Percentiles rank a stretch among this genome's conserved stretches.
Conservation (phyloP, 2,329 filamentous ascomycete genomes). For the Epichloe sp. region DNA sequence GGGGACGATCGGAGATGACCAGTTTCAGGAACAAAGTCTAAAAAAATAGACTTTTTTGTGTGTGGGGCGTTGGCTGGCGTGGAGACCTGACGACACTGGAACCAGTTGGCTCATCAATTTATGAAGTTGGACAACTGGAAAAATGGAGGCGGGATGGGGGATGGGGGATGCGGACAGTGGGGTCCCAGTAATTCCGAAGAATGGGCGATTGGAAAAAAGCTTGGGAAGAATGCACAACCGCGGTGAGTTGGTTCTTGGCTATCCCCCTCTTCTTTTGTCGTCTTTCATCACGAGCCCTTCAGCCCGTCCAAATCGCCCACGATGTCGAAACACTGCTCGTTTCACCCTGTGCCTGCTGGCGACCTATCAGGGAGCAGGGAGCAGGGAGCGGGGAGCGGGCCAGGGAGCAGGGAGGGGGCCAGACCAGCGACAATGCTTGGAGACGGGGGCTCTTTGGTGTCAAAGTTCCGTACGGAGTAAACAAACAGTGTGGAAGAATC, state of each 20-base stretch:
- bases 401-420: no score
- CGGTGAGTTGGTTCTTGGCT: no score
- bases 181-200: no score
- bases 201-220: no score
- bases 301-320: neutral
- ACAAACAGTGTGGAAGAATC: no score
- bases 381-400: no score
- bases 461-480: neutral
- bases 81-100: no score
- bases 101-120: no score
- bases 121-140: no score
- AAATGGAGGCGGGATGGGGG: no score
- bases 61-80: neutral
- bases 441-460: neutral
- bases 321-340: conserved; percentile 14
- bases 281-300: neutral
- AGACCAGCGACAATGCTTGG: neutral
- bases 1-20: neutral
- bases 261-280: neutral
- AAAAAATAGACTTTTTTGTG: neutral
- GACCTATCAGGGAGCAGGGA: conserved; percentile 7
- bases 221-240: no score
- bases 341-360: conserved; percentile 11
- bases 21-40: conserved; percentile 2
- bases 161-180: no score